Percentiles rank a stretch among this genome's conserved stretches.
Conservation (phyloP, 768 basidiomycete genomes). For the Rhodotorula sphaerocarpa region DNA sequence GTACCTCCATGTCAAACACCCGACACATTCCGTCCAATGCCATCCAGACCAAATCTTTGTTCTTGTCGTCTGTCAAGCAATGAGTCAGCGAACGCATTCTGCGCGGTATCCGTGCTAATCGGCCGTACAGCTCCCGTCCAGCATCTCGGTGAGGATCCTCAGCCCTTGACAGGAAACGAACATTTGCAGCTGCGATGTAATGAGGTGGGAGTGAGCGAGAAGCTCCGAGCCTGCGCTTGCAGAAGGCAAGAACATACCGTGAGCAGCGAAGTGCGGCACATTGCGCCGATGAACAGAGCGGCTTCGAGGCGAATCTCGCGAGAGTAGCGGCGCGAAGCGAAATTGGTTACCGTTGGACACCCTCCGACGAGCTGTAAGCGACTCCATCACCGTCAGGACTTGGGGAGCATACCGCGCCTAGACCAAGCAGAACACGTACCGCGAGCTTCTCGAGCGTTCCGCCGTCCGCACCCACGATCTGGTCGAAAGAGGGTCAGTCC, state of each 20-base stretch:
- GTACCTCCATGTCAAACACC: slow-evolving; percentile 73
- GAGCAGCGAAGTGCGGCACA: slow-evolving; percentile 84
- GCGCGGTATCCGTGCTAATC: no score
- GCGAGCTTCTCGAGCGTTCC: slow-evolving; percentile 91
- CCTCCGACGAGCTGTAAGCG: slow-evolving; percentile 50
- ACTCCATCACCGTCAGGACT: background rate
- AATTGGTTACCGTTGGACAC: slow-evolving; percentile 92
- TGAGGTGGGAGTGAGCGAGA: no score
- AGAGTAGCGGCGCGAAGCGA: slow-evolving; percentile 87
- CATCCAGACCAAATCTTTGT: slow-evolving; percentile 81
- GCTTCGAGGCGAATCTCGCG: slow-evolving; percentile 90
- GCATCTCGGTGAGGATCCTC: slow-evolving; percentile 84
- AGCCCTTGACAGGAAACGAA: slow-evolving; percentile 96
- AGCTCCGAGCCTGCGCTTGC: no score
- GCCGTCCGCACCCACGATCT: slow-evolving; percentile 59
- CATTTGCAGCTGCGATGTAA: slow-evolving; percentile 73
- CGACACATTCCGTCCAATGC: slow-evolving; percentile 89
- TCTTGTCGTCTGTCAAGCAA: slow-evolving; percentile 50
- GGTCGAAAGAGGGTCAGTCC: background rate
- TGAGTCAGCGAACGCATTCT: no score
- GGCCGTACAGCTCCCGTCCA: slow-evolving; percentile 79
- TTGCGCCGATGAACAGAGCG: slow-evolving; percentile 81
- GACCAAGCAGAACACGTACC: slow-evolving; percentile 56
- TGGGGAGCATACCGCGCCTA: no score
- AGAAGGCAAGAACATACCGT: slow-evolving; percentile 46